Evolutionary conservation across 441 rosid species (phyloP).

Genomic region (Populus hybrid): DNA sequence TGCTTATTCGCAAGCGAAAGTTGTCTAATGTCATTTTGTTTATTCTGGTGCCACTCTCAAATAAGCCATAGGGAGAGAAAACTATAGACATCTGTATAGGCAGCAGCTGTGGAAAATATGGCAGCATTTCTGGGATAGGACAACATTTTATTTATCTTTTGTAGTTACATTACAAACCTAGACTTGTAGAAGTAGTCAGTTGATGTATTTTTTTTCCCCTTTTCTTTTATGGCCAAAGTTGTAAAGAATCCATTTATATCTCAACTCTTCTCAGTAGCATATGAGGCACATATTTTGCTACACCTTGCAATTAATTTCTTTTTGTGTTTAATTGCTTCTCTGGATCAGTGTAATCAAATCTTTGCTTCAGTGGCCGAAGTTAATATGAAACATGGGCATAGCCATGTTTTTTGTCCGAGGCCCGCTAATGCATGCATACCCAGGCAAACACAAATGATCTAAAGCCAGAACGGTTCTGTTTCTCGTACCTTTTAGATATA

Average conservation of each 20-base stretch:
- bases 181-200: conserved; percentile 17
- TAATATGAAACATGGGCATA: background rate
- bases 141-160: conserved; percentile 19
- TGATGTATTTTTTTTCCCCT: background rate
- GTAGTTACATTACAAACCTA: conserved; percentile 10
- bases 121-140: conserved; percentile 34
- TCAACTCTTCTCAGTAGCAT: conserved; percentile 21
- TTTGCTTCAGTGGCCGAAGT: background rate
- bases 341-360: background rate
- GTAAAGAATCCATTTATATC: conserved; percentile 23
- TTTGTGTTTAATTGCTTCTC: background rate
- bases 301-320: background rate
- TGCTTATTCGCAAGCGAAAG: conserved; percentile 36
- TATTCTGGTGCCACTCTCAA: conserved; percentile 22
- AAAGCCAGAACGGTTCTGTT: background rate
- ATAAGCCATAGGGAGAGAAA: conserved; percentile 39
- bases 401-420: background rate
- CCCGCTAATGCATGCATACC: background rate
- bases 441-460: background rate
- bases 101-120: conserved; percentile 27
- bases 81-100: conserved; percentile 39
- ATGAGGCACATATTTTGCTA: conserved; percentile 26
- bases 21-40: conserved; percentile 28
- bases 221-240: conserved; percentile 20
- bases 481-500: background rate